Conservation (phyloP, 1,284 basidiomycete genomes). For the Papiliotrema nemorosa region DNA sequence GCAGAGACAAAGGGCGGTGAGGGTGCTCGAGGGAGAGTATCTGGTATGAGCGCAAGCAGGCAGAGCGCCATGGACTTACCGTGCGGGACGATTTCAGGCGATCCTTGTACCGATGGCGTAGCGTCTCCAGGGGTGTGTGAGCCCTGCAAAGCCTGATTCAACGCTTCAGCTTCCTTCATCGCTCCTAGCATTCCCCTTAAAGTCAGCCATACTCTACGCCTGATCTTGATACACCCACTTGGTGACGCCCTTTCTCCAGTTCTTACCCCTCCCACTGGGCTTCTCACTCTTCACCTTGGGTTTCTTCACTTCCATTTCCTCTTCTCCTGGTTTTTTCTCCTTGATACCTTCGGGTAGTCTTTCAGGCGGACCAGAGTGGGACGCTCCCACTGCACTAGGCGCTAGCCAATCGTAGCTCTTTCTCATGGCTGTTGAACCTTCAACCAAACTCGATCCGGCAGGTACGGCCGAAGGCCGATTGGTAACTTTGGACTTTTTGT, state of each 20-base stretch:
- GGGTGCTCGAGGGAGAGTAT: constrained; percentile 12
- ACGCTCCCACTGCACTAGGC: constrained; percentile 34
- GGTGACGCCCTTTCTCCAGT: constrained; percentile 40
- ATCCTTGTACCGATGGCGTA: constrained; percentile 20
- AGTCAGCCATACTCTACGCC: too few relatives aligned
- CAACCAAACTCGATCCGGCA: neutral
- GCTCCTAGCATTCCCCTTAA: too few relatives aligned
- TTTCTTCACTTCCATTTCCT: constrained; percentile 6
- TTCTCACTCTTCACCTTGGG: constrained; percentile 22
- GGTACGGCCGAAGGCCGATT: neutral
- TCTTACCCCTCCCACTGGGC: constrained; percentile 30
- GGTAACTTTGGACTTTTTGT: constrained; percentile 2
- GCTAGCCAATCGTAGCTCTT: constrained; percentile 45
- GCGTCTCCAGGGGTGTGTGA: constrained; percentile 4
- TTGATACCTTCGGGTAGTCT: constrained; percentile 8
- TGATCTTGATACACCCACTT: constrained; percentile 39
- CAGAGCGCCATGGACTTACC: constrained; percentile 13
- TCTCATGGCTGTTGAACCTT: constrained; percentile 15
- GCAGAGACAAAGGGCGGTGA: constrained; percentile 38
- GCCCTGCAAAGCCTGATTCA: too few relatives aligned
- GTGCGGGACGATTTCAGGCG: constrained; percentile 29
- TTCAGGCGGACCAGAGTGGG: constrained; percentile 39
- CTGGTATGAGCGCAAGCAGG: neutral
- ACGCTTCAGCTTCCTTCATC: neutral
- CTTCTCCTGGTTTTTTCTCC: constrained; percentile 14